Evolutionary conservation across 2,329 filamentous ascomycete species (phyloP).

Genomic region (Ceratocystis albifundus): DNA sequence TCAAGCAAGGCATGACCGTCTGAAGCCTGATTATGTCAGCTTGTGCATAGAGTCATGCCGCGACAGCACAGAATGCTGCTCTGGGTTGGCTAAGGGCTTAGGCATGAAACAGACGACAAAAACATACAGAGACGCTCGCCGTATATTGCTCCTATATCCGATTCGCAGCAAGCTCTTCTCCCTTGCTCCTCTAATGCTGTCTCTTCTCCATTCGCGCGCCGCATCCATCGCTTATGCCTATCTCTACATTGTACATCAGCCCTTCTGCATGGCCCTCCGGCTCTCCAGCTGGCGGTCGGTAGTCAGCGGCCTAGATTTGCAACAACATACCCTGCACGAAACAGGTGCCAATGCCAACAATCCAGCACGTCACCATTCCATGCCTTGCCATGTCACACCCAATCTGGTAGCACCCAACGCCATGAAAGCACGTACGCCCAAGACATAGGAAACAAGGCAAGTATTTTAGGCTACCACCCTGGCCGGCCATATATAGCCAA

Average conservation of each 20-base stretch:
- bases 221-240: not conserved
- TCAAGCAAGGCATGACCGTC: not conserved
- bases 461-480: not conserved
- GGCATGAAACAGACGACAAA: not conserved
- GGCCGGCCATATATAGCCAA: not conserved
- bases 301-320: too few relatives aligned
- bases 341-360: constrained; percentile 4
- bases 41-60: too few relatives aligned
- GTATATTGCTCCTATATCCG: not conserved
- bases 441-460: not conserved
- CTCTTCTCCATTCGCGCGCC: not conserved
- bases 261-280: not conserved
- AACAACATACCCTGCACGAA: not conserved
- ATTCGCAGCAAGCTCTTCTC: too few relatives aligned
- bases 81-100: not conserved
- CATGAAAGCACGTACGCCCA: not conserved
- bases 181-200: not conserved
- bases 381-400: not conserved
- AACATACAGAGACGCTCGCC: not conserved
- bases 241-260: not conserved
- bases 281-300: not conserved
- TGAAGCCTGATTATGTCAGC: constrained; percentile 13
- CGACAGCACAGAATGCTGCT: too few relatives aligned
- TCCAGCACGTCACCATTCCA: not conserved
- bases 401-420: not conserved